Evolutionary conservation across 1,139 yeast species (phyloP).

Genomic region (Hyphopichia burtonii): DNA sequence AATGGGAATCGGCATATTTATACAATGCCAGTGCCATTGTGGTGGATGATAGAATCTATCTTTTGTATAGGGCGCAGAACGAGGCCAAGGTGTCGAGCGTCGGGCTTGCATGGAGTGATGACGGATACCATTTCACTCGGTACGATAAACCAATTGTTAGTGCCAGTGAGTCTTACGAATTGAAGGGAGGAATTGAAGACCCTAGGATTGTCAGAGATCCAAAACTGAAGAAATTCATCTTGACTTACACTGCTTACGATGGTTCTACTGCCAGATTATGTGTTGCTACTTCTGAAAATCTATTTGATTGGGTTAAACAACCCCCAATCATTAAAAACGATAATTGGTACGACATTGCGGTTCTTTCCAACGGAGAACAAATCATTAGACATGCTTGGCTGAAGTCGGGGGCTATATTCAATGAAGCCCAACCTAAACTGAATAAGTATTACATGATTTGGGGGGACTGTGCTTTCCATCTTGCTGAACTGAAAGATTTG

Average conservation of each 20-base stretch:
- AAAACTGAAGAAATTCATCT: constrained; percentile 29
- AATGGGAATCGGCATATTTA: constrained; percentile 41
- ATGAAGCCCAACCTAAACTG: constrained; percentile 27
- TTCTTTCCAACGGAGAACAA: constrained; percentile 19
- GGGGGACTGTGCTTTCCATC: constrained; percentile 43
- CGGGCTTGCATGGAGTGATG: constrained; percentile 44
- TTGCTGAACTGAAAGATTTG: constrained; percentile 37
- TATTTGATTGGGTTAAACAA: constrained; percentile 40
- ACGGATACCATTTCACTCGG: constrained; percentile 35
- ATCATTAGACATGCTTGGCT: constrained; percentile 38
- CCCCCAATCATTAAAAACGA: constrained; percentile 34
- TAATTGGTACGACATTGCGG: constrained; percentile 36
- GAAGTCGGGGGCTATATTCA: constrained; percentile 46
- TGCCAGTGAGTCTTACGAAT: constrained; percentile 43
- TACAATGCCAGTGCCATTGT: constrained; percentile 49
- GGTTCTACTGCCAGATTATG: constrained; percentile 36
- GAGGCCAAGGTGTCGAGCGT: constrained; percentile 32
- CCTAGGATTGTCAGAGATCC: constrained; percentile 46
- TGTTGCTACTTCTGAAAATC: constrained; percentile 40
- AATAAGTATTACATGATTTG: constrained; percentile 46
- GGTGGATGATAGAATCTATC: constrained; percentile 35
- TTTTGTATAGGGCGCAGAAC: constrained; percentile 45
- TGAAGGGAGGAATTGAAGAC: constrained; percentile 46
- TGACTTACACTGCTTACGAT: constrained; percentile 47
- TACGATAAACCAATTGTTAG: constrained; percentile 32